Percentiles rank a stretch among this genome's conserved stretches.
These are phyloP conservation scores for Mycena venus DNA, from an alignment of 768 basidiomycete species.

Conservation along the genomic window DNA sequence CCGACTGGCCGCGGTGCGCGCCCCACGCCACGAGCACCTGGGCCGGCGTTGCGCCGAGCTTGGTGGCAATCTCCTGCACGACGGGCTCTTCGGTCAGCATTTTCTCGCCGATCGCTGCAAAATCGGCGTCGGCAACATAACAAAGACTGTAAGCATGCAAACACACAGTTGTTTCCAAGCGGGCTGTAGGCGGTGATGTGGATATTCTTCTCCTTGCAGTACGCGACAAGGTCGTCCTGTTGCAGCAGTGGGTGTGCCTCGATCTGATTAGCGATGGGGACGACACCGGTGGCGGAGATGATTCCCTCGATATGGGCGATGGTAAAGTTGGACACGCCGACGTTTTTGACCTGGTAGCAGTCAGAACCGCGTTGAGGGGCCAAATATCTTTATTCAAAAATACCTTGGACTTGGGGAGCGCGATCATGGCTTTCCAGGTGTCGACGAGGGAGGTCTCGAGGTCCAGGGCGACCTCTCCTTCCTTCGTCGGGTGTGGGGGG, in stretches of 20 bases:
- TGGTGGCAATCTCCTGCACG: constrained; percentile 73
- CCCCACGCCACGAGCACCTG: constrained; percentile 91
- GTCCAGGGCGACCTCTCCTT: constrained; percentile 69
- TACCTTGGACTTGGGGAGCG: constrained; percentile 80
- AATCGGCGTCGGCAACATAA: neutral
- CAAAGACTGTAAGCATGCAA: neutral
- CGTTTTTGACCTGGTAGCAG: constrained; percentile 64
- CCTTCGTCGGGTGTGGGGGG: constrained; percentile 63
- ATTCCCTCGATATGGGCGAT: constrained; percentile 75
- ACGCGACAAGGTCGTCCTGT: constrained; percentile 80
- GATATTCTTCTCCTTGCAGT: constrained; percentile 77
- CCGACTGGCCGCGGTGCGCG: constrained; percentile 78
- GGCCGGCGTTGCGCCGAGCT: constrained; percentile 75
- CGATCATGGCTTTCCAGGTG: constrained; percentile 87
- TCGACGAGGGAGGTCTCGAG: constrained; percentile 73
- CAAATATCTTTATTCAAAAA: neutral
- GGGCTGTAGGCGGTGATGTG: constrained; percentile 78
- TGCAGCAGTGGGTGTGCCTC: constrained; percentile 87
- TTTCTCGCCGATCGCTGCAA: constrained; percentile 69
- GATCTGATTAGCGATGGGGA: constrained; percentile 85
- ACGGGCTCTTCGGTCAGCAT: constrained; percentile 77
- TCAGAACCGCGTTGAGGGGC: neutral
- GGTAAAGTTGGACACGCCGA: constrained; percentile 91
- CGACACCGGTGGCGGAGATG: constrained; percentile 76
- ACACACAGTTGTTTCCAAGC: constrained; percentile 83